phyloP scores from a whole-genome alignment of 2,329 filamentous ascomycete species.

The Penicillium expansum region DNA sequence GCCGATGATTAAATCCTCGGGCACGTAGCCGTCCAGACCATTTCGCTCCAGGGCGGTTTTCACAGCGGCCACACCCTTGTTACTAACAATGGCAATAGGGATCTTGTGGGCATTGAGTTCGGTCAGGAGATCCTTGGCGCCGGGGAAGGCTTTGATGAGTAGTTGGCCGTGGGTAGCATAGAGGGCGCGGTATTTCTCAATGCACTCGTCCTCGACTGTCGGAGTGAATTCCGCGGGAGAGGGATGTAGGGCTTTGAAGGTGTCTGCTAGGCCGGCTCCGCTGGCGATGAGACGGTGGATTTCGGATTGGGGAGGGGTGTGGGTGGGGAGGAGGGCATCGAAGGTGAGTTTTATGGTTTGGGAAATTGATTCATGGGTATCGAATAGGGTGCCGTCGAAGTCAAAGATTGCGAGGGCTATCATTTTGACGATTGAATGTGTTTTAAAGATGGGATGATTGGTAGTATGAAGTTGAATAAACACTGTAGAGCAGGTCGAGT shows the following conservation, averaged over 20 bases:
- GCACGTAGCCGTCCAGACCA: slow-evolving; percentile 8
- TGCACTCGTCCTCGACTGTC: slow-evolving; percentile 18
- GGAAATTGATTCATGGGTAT: slow-evolving; percentile 18
- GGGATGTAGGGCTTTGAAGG: slow-evolving; percentile 12
- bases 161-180: slow-evolving; percentile 22
- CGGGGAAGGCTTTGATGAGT: slow-evolving; percentile 20
- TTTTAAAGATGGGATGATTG: not conserved
- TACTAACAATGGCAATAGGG: slow-evolving; percentile 25
- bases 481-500: not conserved
- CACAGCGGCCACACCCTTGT: slow-evolving; percentile 23
- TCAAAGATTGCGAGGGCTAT: slow-evolving; percentile 16
- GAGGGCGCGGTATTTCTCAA: slow-evolving; percentile 20
- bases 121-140: slow-evolving; percentile 15
- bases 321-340: slow-evolving; percentile 9
- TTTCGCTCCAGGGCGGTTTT: slow-evolving; percentile 14
- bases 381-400: slow-evolving; percentile 21
- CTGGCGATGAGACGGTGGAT: slow-evolving; percentile 17
- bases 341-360: slow-evolving; percentile 17
- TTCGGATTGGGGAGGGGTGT: slow-evolving; percentile 7
- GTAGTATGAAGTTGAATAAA: not conserved
- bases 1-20: slow-evolving; percentile 14
- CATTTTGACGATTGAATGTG: not conserved
- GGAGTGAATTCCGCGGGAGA: slow-evolving; percentile 1
- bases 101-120: slow-evolving; percentile 10
- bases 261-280: slow-evolving; percentile 14